phyloP scores from a whole-genome alignment of 441 rosid species.

The Croton setiger region DNA sequence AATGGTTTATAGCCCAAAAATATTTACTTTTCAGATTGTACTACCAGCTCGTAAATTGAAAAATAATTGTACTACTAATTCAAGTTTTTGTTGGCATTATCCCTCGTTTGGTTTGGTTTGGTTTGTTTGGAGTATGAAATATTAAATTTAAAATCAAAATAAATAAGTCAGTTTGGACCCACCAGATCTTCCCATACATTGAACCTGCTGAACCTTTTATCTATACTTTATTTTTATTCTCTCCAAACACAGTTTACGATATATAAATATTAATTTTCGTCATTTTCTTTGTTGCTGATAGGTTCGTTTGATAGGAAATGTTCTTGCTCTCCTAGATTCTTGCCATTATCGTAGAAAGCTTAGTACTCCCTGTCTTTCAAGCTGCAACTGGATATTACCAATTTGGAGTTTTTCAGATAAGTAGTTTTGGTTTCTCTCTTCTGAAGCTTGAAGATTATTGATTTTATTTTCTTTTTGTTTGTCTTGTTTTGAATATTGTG shows the following conservation, averaged over 20 bases:
- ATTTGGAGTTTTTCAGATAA: conserved; percentile 28
- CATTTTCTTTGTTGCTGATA: not conserved
- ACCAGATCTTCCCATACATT: conserved; percentile 31
- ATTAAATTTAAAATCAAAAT: conserved; percentile 7
- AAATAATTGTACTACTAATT: not conserved
- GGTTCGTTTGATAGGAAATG: not conserved
- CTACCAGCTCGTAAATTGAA: not conserved
- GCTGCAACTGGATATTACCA: not conserved
- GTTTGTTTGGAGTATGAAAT: too few relatives aligned
- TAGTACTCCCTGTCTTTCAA: not conserved
- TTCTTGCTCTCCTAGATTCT: conserved; percentile 28
- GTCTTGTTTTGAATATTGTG: not conserved
- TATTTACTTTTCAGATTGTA: not conserved
- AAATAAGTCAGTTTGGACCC: conserved; percentile 22
- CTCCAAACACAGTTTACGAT: not conserved
- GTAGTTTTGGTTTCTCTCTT: conserved; percentile 18
- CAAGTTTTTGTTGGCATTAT: not conserved
- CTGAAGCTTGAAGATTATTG: not conserved
- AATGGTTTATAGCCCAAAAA: not conserved
- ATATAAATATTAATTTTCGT: not conserved
- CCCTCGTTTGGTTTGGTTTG: too few relatives aligned
- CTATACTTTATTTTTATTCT: not conserved
- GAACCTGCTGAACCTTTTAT: conserved; percentile 23
- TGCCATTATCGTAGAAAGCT: conserved; percentile 24
- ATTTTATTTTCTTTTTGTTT: not conserved